phyloP scores from a whole-genome alignment of 305 asterid species.

The Fraxinus xanthoxyloides region DNA sequence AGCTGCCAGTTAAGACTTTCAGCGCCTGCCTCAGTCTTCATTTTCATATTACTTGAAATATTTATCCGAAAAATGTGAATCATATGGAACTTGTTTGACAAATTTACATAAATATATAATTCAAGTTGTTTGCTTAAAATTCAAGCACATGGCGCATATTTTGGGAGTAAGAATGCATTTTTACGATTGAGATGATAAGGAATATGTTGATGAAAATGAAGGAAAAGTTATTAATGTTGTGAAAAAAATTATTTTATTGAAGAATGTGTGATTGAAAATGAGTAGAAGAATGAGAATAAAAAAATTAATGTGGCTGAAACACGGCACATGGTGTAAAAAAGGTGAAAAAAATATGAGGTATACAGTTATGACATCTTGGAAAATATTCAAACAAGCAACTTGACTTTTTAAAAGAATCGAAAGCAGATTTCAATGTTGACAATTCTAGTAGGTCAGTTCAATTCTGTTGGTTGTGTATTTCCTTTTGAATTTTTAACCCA shows the following conservation, averaged over 20 bases:
- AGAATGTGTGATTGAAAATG: too few species aligned
- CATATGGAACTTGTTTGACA: background rate
- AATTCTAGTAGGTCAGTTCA: background rate
- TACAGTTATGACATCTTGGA: background rate
- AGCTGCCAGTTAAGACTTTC: constrained; percentile 4
- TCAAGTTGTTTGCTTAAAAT: background rate
- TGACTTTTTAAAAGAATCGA: background rate
- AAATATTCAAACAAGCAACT: background rate
- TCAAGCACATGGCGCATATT: too few species aligned
- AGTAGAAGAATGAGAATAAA: too few species aligned
- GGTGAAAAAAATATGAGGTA: background rate
- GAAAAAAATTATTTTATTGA: too few species aligned
- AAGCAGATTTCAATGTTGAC: background rate
- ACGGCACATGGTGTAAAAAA: too few species aligned
- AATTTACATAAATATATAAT: background rate
- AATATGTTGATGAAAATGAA: too few species aligned
- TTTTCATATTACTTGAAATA: background rate
- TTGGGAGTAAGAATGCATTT: too few species aligned
- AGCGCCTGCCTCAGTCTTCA: background rate
- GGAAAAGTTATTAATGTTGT: too few species aligned
- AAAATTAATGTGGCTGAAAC: too few species aligned
- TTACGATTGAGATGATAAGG: too few species aligned
- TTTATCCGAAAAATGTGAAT: background rate
- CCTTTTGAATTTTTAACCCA: background rate
- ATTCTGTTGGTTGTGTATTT: background rate